phyloP scores from a whole-genome alignment of 805 yeast genomes.

The Yarrowia keelungensis region DNA sequence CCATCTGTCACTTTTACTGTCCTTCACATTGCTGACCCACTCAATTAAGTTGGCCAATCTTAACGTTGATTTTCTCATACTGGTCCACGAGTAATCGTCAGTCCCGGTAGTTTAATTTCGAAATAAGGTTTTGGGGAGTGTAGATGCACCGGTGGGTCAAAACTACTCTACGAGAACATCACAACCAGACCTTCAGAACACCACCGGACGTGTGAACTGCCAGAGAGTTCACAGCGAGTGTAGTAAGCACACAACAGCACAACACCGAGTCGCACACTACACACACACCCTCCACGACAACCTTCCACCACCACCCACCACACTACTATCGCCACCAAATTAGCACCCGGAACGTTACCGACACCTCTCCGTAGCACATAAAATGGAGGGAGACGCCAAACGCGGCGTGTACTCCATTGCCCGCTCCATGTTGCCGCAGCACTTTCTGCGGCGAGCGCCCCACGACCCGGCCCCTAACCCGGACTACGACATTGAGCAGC shows the following conservation, averaged over 20 bases:
- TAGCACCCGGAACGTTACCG: constrained; percentile 18
- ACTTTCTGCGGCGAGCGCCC: constrained; percentile 34
- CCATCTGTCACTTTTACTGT: too few relatives aligned
- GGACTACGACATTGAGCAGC: constrained; percentile 44
- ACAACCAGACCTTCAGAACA: too few relatives aligned
- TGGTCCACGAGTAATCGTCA: constrained; percentile 14
- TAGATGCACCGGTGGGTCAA: constrained; percentile 15
- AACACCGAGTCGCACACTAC: neutral
- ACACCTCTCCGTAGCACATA: constrained; percentile 2
- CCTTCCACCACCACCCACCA: neutral
- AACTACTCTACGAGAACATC: neutral
- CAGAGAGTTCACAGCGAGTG: too few relatives aligned
- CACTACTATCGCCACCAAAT: neutral
- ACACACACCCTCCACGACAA: neutral
- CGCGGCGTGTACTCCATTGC: constrained; percentile 35
- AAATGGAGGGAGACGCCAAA: constrained; percentile 21
- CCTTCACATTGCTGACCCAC: too few relatives aligned
- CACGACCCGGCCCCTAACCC: neutral
- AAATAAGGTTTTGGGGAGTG: neutral
- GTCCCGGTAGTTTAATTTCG: constrained; percentile 22
- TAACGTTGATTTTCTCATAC: constrained; percentile 22
- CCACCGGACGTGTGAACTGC: too few relatives aligned
- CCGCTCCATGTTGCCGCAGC: constrained; percentile 34
- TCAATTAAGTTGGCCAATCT: neutral
- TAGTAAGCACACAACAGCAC: neutral